Base-by-base conservation (phyloP, 129 eudicot genomes). In the Smallanthus sonchifolius region DNA sequence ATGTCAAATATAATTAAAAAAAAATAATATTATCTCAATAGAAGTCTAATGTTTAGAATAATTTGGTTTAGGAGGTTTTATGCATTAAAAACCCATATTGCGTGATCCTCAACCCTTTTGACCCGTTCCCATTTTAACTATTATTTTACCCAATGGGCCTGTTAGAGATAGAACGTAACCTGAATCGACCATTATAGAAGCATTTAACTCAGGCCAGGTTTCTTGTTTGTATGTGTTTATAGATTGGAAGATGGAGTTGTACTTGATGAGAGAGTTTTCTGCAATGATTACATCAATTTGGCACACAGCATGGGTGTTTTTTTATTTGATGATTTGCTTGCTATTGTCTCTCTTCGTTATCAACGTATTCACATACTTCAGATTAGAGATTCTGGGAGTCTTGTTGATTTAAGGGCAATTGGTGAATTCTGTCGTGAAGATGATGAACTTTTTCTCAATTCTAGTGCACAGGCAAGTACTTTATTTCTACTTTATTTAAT, bases 351-450 rank as follows among this genome's bases (percentile, higher is more conserved):
- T 38, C 90, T 95, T 52, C 97, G 99, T 54, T 95, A 79, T 85
- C 99, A 95, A 56, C 82, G 84, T 67, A 95, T 95, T 76, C 97
- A 95, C 88, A 84, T 95, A 76, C 91, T 95, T 76, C 99, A 95
- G 73, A 91, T 95, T 70, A 84, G 97, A 68, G 99, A 95, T 70
- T 91, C 99, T 1, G 99, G 99, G n/a, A 83, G 81, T 79, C 99
- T 95, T 62, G 99, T 95, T 75, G 96, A 95, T 79, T 88, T 91
- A 39, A 70, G 99, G 13, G 90, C 84, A 19, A 91, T 95, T 66
- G 99, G 99, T 36, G 96, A 87, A 59, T 95, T 83, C 79, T 95
- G 99, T 84, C 92, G 87, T 64, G 99, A 95, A 95, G 99, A 95
- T 79, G 99, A 95, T 77, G 95, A 95, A 75, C 94, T 95, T 78